phyloP scores from a whole-genome alignment of 2,329 filamentous ascomycete species.

The Sporothrix protearum region DNA sequence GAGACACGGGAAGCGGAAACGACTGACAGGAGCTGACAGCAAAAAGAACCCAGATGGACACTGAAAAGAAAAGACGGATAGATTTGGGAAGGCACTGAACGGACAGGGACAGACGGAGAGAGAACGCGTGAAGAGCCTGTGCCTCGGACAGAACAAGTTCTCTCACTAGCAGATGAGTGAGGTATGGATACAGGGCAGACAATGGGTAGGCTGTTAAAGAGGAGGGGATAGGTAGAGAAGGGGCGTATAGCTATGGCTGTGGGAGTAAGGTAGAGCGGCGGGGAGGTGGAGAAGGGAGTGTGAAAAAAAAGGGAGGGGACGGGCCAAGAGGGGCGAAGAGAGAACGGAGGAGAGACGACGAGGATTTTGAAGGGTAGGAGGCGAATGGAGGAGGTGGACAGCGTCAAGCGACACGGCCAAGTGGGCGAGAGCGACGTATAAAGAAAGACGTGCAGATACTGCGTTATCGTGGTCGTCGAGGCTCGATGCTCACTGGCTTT shows the following conservation, averaged over 20 bases:
- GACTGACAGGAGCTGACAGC: background rate
- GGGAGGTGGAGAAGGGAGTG: conserved; percentile 12
- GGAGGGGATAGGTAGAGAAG: conserved; percentile 6
- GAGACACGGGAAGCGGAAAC: background rate
- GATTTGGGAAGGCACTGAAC: background rate
- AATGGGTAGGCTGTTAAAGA: conserved; percentile 10
- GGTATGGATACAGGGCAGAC: background rate
- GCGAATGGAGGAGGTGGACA: background rate
- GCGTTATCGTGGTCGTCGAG: background rate
- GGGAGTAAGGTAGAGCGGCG: background rate
- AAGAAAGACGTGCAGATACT: too few relatives aligned
- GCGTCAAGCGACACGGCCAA: background rate
- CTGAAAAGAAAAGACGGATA: background rate
- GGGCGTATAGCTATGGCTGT: background rate
- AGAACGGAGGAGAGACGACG: background rate
- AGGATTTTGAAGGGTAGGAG: background rate
- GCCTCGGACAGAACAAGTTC: conserved; percentile 16
- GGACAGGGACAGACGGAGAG: conserved; percentile 7
- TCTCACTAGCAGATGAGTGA: background rate
- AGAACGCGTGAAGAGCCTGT: background rate
- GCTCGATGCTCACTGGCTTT: background rate
- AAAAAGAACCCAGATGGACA: background rate
- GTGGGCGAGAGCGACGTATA: background rate
- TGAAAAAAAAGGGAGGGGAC: background rate
- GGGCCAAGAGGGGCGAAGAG: background rate